Conservation (phyloP, 768 basidiomycete species). For the Psilocybe cyanescens region DNA sequence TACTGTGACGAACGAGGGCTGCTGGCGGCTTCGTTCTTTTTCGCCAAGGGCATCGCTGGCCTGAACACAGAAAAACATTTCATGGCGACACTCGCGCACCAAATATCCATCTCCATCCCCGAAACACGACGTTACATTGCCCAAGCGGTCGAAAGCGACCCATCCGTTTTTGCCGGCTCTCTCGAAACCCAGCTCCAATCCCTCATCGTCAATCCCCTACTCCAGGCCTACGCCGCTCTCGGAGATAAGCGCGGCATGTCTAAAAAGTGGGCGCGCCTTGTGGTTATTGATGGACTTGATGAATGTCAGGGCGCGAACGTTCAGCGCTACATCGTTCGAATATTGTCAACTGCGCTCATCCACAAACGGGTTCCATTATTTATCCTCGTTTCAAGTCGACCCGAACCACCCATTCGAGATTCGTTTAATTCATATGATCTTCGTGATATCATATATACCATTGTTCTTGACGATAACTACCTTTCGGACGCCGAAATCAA, state of each 20-base stretch:
- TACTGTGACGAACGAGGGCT: constrained; percentile 22
- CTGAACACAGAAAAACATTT: constrained; percentile 31
- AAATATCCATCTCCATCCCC: constrained; percentile 28
- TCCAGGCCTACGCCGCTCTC: constrained; percentile 21
- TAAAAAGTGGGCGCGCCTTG: constrained; percentile 27
- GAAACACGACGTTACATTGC: constrained; percentile 28
- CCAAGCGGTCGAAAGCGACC: constrained; percentile 29
- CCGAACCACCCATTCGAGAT: constrained; percentile 31
- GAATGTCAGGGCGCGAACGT: constrained; percentile 29
- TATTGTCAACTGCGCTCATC: constrained; percentile 29
- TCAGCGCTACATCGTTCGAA: constrained; percentile 32
- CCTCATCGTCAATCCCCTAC: constrained; percentile 27
- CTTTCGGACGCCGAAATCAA: constrained; percentile 28
- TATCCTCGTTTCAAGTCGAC: constrained; percentile 31
- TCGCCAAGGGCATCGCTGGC: constrained; percentile 23
- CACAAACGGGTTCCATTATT: constrained; percentile 27
- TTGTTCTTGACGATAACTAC: constrained; percentile 27
- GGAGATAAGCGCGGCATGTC: constrained; percentile 17
- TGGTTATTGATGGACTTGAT: constrained; percentile 31
- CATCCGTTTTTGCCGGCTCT: constrained; percentile 27
- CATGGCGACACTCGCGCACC: constrained; percentile 31
- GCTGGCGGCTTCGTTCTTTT: constrained; percentile 30
- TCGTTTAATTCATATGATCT: constrained; percentile 33
- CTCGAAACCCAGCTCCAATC: constrained; percentile 29
- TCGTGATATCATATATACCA: constrained; percentile 26